A percentile compares a stretch with the other conserved stretches of the same genome.
These are phyloP conservation scores for Boletus smithii DNA, from an alignment of 1,284 basidiomycete genomes.

Conservation along the genomic window DNA sequence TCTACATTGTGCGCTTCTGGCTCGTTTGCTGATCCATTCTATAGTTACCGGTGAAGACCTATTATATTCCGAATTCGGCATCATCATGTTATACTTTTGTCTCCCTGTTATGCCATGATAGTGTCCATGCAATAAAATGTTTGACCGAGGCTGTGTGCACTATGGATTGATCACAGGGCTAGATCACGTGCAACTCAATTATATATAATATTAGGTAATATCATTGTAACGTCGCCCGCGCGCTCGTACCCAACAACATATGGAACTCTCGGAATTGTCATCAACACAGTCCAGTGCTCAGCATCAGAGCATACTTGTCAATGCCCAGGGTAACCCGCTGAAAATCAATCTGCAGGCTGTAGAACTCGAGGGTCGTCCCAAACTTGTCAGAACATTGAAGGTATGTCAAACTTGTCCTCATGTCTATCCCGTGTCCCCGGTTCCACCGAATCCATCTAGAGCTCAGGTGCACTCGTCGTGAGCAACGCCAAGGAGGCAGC, in stretches of 20 bases:
- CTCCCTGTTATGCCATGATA: slow-evolving; percentile 47
- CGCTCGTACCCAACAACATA: slow-evolving; percentile 8
- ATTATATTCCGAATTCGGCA: slow-evolving; percentile 28
- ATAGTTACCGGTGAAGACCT: slow-evolving; percentile 81
- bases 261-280: slow-evolving; percentile 22
- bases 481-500: slow-evolving; percentile 46
- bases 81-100: slow-evolving; percentile 44
- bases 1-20: slow-evolving; percentile 7
- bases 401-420: slow-evolving; percentile 31
- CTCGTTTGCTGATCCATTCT: slow-evolving; percentile 11
- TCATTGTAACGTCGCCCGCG: neutral
- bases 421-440: neutral
- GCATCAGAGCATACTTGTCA: slow-evolving; percentile 25
- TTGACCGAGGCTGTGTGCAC: too few relatives aligned
- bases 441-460: slow-evolving; percentile 35
- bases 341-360: slow-evolving; percentile 51
- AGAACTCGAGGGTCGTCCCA: slow-evolving; percentile 46
- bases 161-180: too few relatives aligned
- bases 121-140: slow-evolving; percentile 38
- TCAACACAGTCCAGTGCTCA: slow-evolving; percentile 18
- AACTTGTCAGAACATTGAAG: slow-evolving; percentile 49
- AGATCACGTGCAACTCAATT: slow-evolving; percentile 19
- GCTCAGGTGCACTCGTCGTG: slow-evolving; percentile 49
- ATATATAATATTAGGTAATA: neutral
- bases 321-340: slow-evolving; percentile 26